phyloP scores from a whole-genome alignment of 202 grass and related monocot genomes.

The Brachypodium distachyon region DNA sequence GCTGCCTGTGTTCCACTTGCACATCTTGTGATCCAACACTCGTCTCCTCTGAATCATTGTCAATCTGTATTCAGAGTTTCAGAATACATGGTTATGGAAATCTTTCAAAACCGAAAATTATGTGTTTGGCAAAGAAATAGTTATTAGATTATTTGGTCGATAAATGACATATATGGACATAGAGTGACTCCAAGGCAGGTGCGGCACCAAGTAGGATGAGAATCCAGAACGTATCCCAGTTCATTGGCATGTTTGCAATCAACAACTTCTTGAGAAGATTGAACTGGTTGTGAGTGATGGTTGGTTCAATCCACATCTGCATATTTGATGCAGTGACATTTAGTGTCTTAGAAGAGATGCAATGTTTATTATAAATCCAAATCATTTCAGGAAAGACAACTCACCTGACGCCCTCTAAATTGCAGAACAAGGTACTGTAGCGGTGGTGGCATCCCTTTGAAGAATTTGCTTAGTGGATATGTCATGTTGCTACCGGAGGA shows the following conservation, averaged over 20 bases:
- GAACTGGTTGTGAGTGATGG: neutral
- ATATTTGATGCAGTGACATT: neutral
- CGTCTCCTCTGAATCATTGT: neutral
- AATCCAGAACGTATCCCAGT: constrained; percentile 18
- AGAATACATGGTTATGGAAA: neutral
- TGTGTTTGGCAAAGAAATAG: neutral
- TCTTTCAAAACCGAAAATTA: neutral
- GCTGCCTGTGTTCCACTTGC: neutral
- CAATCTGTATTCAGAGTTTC: constrained; percentile 5
- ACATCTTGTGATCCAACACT: neutral
- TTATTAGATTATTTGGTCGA: neutral
- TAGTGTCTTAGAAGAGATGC: neutral
- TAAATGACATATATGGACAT: neutral
- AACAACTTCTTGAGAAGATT: constrained; percentile 10
- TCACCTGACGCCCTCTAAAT: constrained; percentile 12
- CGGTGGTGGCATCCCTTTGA: neutral
- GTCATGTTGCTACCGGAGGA: neutral
- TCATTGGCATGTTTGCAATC: constrained; percentile 6
- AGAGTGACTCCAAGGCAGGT: constrained; percentile 9
- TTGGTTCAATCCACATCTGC: constrained; percentile 28
- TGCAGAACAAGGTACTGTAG: constrained; percentile 19
- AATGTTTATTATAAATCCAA: neutral
- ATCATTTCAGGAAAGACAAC: neutral
- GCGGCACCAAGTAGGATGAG: constrained; percentile 2
- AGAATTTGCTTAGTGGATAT: constrained; percentile 21